A percentile compares a stretch with the other conserved stretches of the same genome.
Conservation (phyloP, 1,139 yeast genomes). For the Diutina scorzettiae region DNA sequence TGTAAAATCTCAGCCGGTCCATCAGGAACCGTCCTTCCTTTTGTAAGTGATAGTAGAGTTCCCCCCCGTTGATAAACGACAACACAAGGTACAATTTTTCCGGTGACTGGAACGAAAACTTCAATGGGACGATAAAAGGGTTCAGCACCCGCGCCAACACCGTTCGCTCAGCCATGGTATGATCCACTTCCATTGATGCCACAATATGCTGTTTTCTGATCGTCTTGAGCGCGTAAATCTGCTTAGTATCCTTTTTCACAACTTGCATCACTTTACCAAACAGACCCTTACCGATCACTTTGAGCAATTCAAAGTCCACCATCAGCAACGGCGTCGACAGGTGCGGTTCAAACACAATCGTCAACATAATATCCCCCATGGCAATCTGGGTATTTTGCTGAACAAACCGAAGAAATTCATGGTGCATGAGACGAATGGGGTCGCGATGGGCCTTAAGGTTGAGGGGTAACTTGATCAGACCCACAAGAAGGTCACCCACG, state of each 20-base stretch:
- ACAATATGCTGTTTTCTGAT: conserved; percentile 47
- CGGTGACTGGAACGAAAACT: conserved; percentile 92
- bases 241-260: conserved; percentile 85
- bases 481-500: conserved; percentile 31
- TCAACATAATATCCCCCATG: conserved; percentile 45
- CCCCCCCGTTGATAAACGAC: conserved; percentile 96
- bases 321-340: conserved; percentile 27
- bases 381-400: conserved; percentile 6
- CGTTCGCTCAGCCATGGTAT: conserved; percentile 91
- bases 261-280: conserved; percentile 99
- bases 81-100: conserved; percentile 84
- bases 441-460: conserved; percentile 26
- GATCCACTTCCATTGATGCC: conserved; percentile 84
- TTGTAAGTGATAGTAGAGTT: conserved; percentile 87
- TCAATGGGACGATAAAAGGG: conserved; percentile 97
- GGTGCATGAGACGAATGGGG: conserved; percentile 31
- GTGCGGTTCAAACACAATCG: conserved; percentile 65
- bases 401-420: conserved; percentile 35
- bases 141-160: conserved; percentile 86
- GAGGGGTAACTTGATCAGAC: conserved; percentile 32
- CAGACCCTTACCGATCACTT: conserved; percentile 95
- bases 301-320: conserved; percentile 84
- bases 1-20: conserved; percentile 83
- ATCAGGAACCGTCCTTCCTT: conserved; percentile 81
- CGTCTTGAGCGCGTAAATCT: conserved; percentile 87